Evolutionary conservation across 257 asterid species (phyloP), one percentile per base, ranked within the genome.

Genomic region (Sherardia arvensis): DNA sequence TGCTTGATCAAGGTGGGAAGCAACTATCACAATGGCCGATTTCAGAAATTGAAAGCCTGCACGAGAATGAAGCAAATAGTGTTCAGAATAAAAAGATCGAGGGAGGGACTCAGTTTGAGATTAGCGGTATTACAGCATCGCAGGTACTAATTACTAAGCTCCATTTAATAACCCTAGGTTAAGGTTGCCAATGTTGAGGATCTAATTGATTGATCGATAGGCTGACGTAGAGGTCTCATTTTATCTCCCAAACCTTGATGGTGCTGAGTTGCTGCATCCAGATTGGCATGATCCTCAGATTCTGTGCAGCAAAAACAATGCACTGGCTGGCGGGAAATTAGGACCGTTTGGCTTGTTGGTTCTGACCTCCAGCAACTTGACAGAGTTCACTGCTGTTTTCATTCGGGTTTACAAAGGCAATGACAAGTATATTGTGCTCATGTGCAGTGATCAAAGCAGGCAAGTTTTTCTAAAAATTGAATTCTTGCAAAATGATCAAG

Each of bases 21-120:
- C 89, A 83, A 60, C 48, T 90, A 76, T 26, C 84, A 30, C 97
- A 83, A 57, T 87, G 95, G 95, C 97, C 97, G 0, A 29, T 87
- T 21, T 66, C 74, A 61, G 97, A 90, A 64, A 18, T 90, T 0
- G 80, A 84, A 62, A 58, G 73, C 38, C 67, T 87, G 43, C 83
- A 88, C 62, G 51, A 62, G 28, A 55, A 77, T 7, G 54, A 62
- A 30, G 77, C 77, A 20, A 76, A 75, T 49, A 2, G 76, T 54
- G 1, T 76, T 70, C 72, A 68, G 23, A 45, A 84, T 8, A 38
- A 65, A 18, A 72, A 59, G 69, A 74, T 90, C 3, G 5, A 51
- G 7, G 76, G 62, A 14, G 95, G 88, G 23, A 67, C 70, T 2
- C 47, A 43, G 20, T n/a, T 86, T 1, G 86, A 83, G 73, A 65